Evolutionary conservation across 2,329 filamentous ascomycete species (phyloP), one percentile per base, ranked within the genome.

Genomic region (Aspergillus fumigatiaffinis): DNA sequence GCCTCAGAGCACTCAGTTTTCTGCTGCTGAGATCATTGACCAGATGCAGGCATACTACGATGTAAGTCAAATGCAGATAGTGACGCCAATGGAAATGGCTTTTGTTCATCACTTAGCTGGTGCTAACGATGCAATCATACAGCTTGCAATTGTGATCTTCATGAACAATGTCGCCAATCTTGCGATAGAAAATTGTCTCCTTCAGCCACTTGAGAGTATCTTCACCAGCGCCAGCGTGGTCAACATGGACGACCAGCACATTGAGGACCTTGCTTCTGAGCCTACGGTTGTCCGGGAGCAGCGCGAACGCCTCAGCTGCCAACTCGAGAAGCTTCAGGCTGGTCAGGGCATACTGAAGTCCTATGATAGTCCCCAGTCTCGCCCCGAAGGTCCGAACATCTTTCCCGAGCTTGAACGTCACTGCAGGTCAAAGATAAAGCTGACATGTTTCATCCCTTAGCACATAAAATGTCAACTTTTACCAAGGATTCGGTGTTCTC

Each of bases 151-250:
- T 3, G 63, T 75, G 14, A 77, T 75, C 0, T 81, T 83, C 50
- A 70, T 77, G 3, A 77, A 83, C 4, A 81, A 81, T 21, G 68
- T 83, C 9, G 71, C 77, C n/a, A 80, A 74, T n/a, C 68, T 82
- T 0, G 80, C 74, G 0, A 70, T 81, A 0, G 81, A 83, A 60
- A 78, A 77, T 32, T 81, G 78, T 46, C 73, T 84, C 0, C 65
- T 83, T 0, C 64, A 55, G 0, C 71, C 77, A 1, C 56, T 83
- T 0, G 71, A 74, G 0, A 53, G 59, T 0, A 78, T 83, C 2
- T 68, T 83, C 32, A 79, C 74, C 0, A 69, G 76, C 1, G 67
- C 65, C 0, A 65, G 62, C 0, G 72, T 82, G 1, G 64, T 68
- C 41, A 55, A 51, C 2, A 73, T 80, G 71, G 58, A 63, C 2